These are phyloP conservation scores for Lepiota venenata DNA, from an alignment of 768 basidiomycete genomes.

Conservation along the genomic window DNA sequence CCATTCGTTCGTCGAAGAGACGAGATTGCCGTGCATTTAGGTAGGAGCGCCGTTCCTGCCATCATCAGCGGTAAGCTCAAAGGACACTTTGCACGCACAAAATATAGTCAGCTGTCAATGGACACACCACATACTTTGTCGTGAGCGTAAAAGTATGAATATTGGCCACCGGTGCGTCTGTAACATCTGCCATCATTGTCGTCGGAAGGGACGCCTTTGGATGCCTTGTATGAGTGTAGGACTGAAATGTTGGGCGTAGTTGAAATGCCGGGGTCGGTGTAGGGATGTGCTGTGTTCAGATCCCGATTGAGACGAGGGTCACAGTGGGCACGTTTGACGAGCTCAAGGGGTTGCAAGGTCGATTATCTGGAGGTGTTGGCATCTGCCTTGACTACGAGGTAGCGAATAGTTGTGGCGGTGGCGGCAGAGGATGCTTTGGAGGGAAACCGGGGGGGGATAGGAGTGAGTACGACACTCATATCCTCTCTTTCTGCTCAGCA, in stretches of 20 bases:
- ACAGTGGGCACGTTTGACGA: background rate
- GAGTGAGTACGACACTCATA: conserved; percentile 1
- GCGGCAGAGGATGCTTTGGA: conserved; percentile 2
- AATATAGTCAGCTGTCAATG: conserved; percentile 7
- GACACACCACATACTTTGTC: conserved; percentile 4
- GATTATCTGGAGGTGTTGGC: conserved; percentile 2
- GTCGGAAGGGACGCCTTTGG: background rate
- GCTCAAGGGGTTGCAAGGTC: background rate
- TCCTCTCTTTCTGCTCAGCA: conserved; percentile 3
- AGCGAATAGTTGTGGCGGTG: background rate
- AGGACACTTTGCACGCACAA: background rate
- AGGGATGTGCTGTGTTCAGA: conserved; percentile 4
- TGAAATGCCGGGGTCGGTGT: conserved; percentile 2
- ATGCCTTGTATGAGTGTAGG: background rate
- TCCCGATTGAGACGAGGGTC: conserved; percentile 1
- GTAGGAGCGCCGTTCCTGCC: background rate
- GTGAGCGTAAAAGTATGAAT: conserved; percentile 4
- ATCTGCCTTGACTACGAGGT: conserved; percentile 5
- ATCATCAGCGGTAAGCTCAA: background rate
- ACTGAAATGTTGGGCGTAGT: conserved; percentile 4
- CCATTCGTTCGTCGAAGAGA: too few species aligned
- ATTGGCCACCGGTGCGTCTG: conserved; percentile 9
- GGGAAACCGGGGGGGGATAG: conserved; percentile 2
- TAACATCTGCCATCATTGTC: background rate
- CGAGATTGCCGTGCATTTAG: background rate